Conservation (phyloP, 2,329 filamentous ascomycete genomes). For the Epichloe gansuensis region DNA sequence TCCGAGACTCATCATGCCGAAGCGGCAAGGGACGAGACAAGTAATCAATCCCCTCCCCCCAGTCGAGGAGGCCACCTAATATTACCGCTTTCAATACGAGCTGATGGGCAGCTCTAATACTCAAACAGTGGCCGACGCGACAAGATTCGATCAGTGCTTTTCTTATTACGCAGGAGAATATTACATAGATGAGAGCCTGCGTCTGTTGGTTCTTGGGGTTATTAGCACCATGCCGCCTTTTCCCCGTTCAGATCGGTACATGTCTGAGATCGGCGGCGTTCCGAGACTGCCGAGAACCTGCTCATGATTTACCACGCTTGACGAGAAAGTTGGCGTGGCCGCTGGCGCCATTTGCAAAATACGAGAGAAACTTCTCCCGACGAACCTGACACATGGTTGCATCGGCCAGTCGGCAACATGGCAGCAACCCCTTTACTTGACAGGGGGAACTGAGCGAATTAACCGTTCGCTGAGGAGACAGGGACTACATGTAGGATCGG, state of each 20-base stretch:
- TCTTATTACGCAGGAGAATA: too few species aligned
- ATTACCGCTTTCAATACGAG: neutral
- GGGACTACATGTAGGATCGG: neutral
- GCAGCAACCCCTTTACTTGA: neutral
- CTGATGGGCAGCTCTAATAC: neutral
- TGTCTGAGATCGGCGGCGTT: neutral
- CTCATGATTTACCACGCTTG: neutral
- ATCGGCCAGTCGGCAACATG: neutral
- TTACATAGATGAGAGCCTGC: too few species aligned
- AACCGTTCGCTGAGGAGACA: too few species aligned
- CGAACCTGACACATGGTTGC: neutral
- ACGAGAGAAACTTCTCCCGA: too few species aligned
- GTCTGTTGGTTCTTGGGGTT: neutral
- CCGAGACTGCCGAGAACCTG: neutral
- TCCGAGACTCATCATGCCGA: too few species aligned
- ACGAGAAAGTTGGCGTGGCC: neutral
- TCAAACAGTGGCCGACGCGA: neutral
- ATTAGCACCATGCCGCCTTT: neutral
- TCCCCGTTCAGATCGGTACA: neutral
- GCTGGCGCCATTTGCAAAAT: neutral
- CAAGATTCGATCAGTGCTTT: neutral
- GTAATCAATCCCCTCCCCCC: too few species aligned
- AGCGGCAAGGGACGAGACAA: too few species aligned
- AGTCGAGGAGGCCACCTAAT: neutral
- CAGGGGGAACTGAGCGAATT: too few species aligned